Percentiles rank a stretch among this genome's conserved stretches.
Conservation (phyloP, 2,329 filamentous ascomycete species). For the Aureobasidium sp. region DNA sequence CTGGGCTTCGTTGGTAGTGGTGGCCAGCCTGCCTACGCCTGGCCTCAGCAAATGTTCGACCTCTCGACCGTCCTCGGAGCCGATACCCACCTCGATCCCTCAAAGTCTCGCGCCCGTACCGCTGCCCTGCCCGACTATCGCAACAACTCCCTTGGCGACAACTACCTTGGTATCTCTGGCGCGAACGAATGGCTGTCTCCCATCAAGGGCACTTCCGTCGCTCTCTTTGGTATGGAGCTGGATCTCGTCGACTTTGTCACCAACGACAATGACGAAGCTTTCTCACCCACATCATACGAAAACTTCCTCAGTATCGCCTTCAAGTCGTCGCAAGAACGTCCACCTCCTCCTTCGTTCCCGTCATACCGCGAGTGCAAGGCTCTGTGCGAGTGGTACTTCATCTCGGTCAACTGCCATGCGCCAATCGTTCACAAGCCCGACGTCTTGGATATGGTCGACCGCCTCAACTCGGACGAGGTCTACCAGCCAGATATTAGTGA, state of each 20-base stretch:
- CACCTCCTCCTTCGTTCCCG: conserved; percentile 53
- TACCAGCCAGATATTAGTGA: conserved; percentile 57
- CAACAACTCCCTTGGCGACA: conserved; percentile 44
- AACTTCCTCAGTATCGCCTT: conserved; percentile 59
- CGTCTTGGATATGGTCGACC: conserved; percentile 58
- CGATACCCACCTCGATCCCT: conserved; percentile 5
- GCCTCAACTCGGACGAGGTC: conserved; percentile 61
- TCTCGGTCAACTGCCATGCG: conserved; percentile 60
- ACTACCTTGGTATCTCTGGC: conserved; percentile 56
- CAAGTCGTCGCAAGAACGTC: conserved; percentile 46
- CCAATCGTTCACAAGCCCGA: conserved; percentile 71
- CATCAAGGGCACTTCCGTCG: conserved; percentile 67
- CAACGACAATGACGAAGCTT: conserved; percentile 55
- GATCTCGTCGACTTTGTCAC: conserved; percentile 66
- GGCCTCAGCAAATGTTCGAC: conserved; percentile 11
- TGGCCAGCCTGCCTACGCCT: conserved; percentile 5
- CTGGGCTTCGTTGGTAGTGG: background rate
- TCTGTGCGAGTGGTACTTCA: conserved; percentile 68
- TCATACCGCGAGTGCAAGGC: conserved; percentile 54
- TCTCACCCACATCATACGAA: conserved; percentile 56
- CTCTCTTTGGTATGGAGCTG: conserved; percentile 70
- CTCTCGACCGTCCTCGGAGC: conserved; percentile 12
- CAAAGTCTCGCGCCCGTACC: conserved; percentile 6
- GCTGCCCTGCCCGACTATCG: conserved; percentile 37
- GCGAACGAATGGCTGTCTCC: conserved; percentile 60